phyloP scores from a whole-genome alignment of 306 rosid species.

The cucumber (Cucumis sativus) region Cucumber_9930_V3 NC_026655.2:189501-190000 shows the following conservation, averaged over 20 bases:
- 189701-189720: neutral
- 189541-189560: neutral
- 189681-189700: neutral
- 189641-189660: conserved; percentile 2
- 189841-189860: too few relatives aligned
- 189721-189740: neutral
- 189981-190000: too few relatives aligned
- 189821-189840: too few relatives aligned
- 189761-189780: too few relatives aligned
- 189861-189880: too few relatives aligned
- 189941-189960: too few relatives aligned
- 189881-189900: too few relatives aligned
- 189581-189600: neutral
- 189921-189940: too few relatives aligned
- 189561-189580: neutral
- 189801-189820: neutral
- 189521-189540: neutral
- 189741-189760: neutral
- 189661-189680: neutral
- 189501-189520: too few relatives aligned
- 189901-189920: too few relatives aligned
- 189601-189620: neutral
- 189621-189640: neutral
- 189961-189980: too few relatives aligned
- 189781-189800: too few relatives aligned